A percentile compares a stretch with the other conserved stretches of the same genome.
phyloP scores from a whole-genome alignment of 148 eudicot genomes.

The Dysphania ambrosioides region DNA sequence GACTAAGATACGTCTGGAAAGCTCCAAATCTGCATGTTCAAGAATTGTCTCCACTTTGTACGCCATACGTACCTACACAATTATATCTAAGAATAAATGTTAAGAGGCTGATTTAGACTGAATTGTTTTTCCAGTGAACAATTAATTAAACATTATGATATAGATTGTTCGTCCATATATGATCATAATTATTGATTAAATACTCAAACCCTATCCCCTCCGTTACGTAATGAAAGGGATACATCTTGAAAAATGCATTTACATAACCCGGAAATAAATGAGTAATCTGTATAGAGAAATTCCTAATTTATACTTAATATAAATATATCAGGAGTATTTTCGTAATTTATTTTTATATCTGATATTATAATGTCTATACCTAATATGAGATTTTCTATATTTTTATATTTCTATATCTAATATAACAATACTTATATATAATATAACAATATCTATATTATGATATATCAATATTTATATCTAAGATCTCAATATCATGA shows the following conservation, averaged over 20 bases:
- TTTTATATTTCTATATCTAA: no score
- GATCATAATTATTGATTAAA: background rate
- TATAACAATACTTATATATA: no score
- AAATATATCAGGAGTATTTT: no score
- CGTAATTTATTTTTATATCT: no score
- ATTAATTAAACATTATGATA: slow-evolving; percentile 3
- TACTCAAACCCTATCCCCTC: background rate
- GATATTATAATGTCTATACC: no score
- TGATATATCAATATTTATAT: no score
- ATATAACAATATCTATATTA: no score
- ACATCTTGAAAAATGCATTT: background rate
- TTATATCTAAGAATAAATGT: background rate
- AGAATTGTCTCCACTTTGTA: slow-evolving; percentile 22
- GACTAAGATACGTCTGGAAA: slow-evolving; percentile 1
- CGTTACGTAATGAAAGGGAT: no score
- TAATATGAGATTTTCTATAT: no score
- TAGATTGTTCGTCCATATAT: slow-evolving; percentile 3
- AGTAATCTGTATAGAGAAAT: background rate
- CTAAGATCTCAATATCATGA: no score
- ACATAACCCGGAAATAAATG: background rate
- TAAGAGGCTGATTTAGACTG: background rate
- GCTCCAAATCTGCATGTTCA: slow-evolving; percentile 2
- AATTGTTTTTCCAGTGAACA: background rate
- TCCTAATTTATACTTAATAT: no score
- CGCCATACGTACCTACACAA: background rate